These are phyloP conservation scores for Pichia sp. DNA, from an alignment of 1,139 yeast species.

Conservation along the genomic window DNA sequence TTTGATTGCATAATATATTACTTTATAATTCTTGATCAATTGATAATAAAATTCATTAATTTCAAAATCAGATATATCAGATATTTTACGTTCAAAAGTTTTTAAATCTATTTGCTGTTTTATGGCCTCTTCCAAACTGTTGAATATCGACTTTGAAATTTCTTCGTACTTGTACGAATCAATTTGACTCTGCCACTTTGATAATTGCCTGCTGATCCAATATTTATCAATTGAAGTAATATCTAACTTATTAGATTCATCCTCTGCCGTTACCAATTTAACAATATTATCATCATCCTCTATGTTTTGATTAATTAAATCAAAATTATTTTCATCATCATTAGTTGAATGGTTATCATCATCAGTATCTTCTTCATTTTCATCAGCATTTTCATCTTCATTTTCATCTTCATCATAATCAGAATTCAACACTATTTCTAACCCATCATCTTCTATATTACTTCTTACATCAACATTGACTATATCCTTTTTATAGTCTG, in stretches of 20 bases:
- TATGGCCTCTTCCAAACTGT: constrained; percentile 30
- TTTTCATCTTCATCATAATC: constrained; percentile 32
- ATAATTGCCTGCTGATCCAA: constrained; percentile 44
- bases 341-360: background rate
- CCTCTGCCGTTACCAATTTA: constrained; percentile 9
- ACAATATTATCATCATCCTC: constrained; percentile 20
- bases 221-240: constrained; percentile 38
- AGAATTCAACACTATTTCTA: constrained; percentile 42
- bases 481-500: constrained; percentile 42
- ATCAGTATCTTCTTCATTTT: constrained; percentile 6
- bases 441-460: constrained; percentile 30
- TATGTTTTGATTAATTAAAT: constrained; percentile 10
- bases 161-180: constrained; percentile 33
- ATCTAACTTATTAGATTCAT: constrained; percentile 6
- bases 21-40: constrained; percentile 40
- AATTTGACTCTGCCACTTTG: constrained; percentile 29
- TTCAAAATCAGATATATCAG: constrained; percentile 46
- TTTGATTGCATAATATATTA: constrained; percentile 26
- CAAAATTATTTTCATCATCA: background rate
- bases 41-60: constrained; percentile 43
- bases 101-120: constrained; percentile 33
- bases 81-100: constrained; percentile 46
- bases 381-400: constrained; percentile 26
- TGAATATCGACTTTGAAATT: constrained; percentile 24
- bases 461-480: constrained; percentile 24